These are phyloP conservation scores for Tillandsia fasciculata DNA, from an alignment of 176 grass and related monocot species.

Conservation along the genomic window DNA sequence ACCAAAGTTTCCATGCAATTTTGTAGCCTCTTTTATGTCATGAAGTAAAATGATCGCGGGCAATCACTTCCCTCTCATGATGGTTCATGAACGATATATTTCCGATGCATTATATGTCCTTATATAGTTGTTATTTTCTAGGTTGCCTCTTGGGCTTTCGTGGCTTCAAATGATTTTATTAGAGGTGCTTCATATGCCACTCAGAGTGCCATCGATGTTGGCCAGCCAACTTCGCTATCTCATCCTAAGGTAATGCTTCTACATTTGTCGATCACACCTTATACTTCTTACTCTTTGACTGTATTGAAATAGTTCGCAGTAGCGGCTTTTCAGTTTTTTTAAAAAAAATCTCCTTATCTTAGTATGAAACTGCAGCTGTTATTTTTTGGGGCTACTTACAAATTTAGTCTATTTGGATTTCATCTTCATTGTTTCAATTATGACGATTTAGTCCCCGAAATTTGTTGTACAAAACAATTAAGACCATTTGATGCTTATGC, in stretches of 20 bases:
- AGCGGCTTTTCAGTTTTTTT: neutral
- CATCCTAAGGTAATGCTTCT: constrained; percentile 55
- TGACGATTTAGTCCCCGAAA: too few species aligned
- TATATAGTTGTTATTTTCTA: constrained; percentile 10
- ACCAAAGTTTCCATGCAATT: too few species aligned
- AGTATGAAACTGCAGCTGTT: neutral
- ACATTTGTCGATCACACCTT: neutral
- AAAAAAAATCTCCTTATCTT: too few species aligned
- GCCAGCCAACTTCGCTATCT: constrained; percentile 60
- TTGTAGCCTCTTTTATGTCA: too few species aligned
- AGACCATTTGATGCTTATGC: too few species aligned
- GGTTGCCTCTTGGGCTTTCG: constrained; percentile 30
- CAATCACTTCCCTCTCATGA: neutral
- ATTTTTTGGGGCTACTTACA: neutral
- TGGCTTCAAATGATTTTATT: constrained; percentile 16
- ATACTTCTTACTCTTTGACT: neutral
- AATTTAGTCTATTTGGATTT: too few species aligned
- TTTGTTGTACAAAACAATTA: too few species aligned
- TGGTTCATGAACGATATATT: neutral
- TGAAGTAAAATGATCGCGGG: too few species aligned
- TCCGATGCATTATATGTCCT: constrained; percentile 3
- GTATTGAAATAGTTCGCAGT: neutral
- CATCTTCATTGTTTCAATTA: too few species aligned
- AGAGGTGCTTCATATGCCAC: constrained; percentile 25
- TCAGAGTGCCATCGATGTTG: constrained; percentile 36